Evolutionary conservation across 2,329 filamentous ascomycete species (phyloP), one percentile per base, ranked within the genome.

Genomic region (Neoascochyta sp.): DNA sequence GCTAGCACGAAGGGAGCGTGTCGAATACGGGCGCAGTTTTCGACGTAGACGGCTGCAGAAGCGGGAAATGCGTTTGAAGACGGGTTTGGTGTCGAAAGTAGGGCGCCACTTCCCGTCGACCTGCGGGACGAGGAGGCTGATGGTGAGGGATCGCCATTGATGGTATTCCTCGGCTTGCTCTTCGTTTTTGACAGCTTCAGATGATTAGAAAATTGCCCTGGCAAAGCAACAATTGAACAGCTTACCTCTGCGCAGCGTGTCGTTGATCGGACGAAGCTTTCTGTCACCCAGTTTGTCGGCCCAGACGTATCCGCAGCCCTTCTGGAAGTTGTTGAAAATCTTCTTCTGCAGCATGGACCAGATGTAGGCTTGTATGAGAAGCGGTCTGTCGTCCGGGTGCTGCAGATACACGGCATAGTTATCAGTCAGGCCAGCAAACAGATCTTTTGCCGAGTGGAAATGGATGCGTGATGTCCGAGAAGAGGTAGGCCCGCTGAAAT

Each of bases 271-370:
- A 3, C 59, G 54, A 7, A 63, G 41, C 15, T 60, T 59, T 27
- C 52, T 48, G 37, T 63, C 58, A 13, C 59, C 59, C n/a, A 62
- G 42, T 28, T 55, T 60, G 16, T 57, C 59, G 1, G 59, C 59
- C 59, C 59, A 63, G 7, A 61, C 43, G 30, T 63, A 63, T 17
- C 59, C 59, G 30, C 54, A 55, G 12, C 58, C 59, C 22, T 57
- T 59, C 19, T 51, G 35, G 29, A 57, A 50, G 15, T 50, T 60
- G 43, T 47, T 60, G 43, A 63, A 63, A 22, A 63, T 54, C 22
- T 55, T 56, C n/a, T 54, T 47, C 19, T 62, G 59, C n/a, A 63
- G 33, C 22, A 43, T 53, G 21, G 46, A 56, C 59, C 59, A 63
- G 2, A 63, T 27, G 28, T 54, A 62, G 4, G 56, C 50, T 36